Conservation (phyloP, 129 eudicot genomes). For the Gnaphalium uliginosum region DNA sequence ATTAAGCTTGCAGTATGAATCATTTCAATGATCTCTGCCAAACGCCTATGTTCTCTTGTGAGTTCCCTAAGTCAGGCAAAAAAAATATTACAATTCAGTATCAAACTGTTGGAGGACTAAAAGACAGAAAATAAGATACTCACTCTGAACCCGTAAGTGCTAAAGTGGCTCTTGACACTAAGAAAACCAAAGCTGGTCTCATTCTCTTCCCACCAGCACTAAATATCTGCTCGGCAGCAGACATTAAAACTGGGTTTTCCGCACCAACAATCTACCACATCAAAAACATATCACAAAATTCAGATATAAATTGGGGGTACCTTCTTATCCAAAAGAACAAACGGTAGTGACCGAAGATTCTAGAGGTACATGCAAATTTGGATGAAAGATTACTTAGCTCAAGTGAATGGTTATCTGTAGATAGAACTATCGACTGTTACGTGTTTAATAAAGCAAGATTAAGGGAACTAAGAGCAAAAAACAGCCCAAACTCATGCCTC, state of each 20-base stretch:
- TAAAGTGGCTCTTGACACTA: constrained; percentile 89
- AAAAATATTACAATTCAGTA: background rate
- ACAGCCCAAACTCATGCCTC: background rate
- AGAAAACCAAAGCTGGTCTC: constrained; percentile 95
- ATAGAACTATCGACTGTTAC: background rate
- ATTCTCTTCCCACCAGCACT: constrained; percentile 98
- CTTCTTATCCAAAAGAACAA: background rate
- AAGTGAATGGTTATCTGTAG: background rate
- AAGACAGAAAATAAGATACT: constrained; percentile 29
- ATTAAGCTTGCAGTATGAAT: constrained; percentile 95
- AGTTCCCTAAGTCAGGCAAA: constrained; percentile 64
- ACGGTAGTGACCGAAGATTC: background rate
- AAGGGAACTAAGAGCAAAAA: background rate
- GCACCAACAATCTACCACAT: constrained; percentile 89
- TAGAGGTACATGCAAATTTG: background rate
- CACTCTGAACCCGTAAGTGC: constrained; percentile 73
- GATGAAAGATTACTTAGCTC: background rate
- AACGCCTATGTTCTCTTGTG: constrained; percentile 80
- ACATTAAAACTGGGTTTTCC: constrained; percentile 89
- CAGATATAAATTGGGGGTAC: background rate
- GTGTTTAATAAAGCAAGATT: background rate
- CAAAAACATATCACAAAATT: constrained; percentile 30
- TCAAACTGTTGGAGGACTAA: background rate
- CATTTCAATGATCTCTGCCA: constrained; percentile 97
- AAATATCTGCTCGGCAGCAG: constrained; percentile 96